Evolutionary conservation across 768 basidiomycete species (phyloP).

Genomic region (Pisolithus sp.): DNA sequence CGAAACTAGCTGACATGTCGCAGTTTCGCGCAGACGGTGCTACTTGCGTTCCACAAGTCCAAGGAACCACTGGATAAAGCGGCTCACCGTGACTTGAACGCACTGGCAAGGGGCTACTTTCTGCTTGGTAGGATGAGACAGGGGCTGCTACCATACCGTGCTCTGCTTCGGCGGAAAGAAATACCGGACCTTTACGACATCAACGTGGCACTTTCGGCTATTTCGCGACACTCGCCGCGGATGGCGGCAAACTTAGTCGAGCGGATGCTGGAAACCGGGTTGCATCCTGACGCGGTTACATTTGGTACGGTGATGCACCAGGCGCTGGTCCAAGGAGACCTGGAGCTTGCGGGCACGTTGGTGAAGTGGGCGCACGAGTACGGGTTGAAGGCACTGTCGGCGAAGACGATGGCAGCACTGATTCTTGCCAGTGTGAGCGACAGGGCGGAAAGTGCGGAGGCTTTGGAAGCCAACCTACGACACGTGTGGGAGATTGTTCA

Average conservation of each 20-base stretch:
- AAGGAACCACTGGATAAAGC: conserved; percentile 45
- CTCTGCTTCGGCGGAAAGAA: conserved; percentile 43
- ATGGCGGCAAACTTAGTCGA: conserved; percentile 42
- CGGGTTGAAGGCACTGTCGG: conserved; percentile 32
- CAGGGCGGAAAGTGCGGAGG: conserved; percentile 18
- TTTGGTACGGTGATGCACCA: conserved; percentile 59
- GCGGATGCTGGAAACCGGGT: conserved; percentile 42
- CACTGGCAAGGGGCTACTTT: conserved; percentile 58
- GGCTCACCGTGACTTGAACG: conserved; percentile 46
- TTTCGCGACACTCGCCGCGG: conserved; percentile 44
- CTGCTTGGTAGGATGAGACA: conserved; percentile 43
- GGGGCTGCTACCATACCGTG: conserved; percentile 42
- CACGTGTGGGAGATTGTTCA: conserved; percentile 38
- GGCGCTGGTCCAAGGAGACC: conserved; percentile 42
- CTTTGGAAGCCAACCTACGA: conserved; percentile 31
- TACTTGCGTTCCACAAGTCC: conserved; percentile 35
- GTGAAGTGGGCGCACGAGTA: conserved; percentile 33
- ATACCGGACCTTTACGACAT: conserved; percentile 58
- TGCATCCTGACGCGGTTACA: conserved; percentile 47
- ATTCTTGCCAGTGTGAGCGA: conserved; percentile 36
- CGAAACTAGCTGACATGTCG: conserved; percentile 10
- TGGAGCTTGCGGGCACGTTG: conserved; percentile 38
- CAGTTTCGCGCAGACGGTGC: conserved; percentile 41
- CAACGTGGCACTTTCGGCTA: conserved; percentile 52
- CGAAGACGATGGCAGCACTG: conserved; percentile 45